A percentile compares a stretch with the other conserved stretches of the same genome.
phyloP scores from a whole-genome alignment of 495 filamentous ascomycete genomes.

The Podospora pseudocomata region DNA sequence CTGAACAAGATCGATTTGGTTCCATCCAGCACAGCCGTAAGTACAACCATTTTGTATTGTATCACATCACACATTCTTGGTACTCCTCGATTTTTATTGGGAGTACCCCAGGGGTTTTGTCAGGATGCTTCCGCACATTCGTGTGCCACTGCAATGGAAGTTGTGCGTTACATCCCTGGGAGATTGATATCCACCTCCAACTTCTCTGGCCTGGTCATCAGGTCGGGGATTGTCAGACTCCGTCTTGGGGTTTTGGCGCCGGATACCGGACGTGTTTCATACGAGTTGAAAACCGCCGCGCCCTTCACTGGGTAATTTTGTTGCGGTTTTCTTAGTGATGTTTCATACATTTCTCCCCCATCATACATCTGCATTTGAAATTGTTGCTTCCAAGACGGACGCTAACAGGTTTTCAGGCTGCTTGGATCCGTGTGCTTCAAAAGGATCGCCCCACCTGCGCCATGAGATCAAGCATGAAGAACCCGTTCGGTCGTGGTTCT shows the following conservation, averaged over 20 bases:
- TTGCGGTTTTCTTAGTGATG: conserved; percentile 97
- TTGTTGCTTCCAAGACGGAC: conserved; percentile 8
- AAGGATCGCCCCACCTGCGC: conserved; percentile 87
- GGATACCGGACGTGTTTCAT: conserved; percentile 57
- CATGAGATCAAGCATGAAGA: conserved; percentile 88
- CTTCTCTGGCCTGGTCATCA: conserved; percentile 54
- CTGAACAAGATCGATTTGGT: conserved; percentile 96
- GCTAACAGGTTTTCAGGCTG: conserved; percentile 28
- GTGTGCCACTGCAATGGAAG: conserved; percentile 57
- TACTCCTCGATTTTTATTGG: conserved; percentile 10
- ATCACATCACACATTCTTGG: neutral
- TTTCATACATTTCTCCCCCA: conserved; percentile 73
- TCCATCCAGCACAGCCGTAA: conserved; percentile 90
- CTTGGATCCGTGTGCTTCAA: conserved; percentile 33
- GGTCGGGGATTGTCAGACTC: conserved; percentile 64
- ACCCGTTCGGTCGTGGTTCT: conserved; percentile 69
- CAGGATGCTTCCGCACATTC: conserved; percentile 72
- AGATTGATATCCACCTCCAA: conserved; percentile 68
- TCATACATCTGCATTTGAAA: conserved; percentile 12
- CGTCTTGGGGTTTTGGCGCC: conserved; percentile 85
- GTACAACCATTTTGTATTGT: conserved; percentile 41
- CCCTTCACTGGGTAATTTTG: conserved; percentile 38
- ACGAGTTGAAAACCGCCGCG: conserved; percentile 80
- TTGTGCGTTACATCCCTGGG: conserved; percentile 98
- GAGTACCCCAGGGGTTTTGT: conserved; percentile 72